Percentiles rank a stretch among this genome's conserved stretches.
Conservation (phyloP, 441 rosid genomes). For the Eutrema salsugineum region DNA sequence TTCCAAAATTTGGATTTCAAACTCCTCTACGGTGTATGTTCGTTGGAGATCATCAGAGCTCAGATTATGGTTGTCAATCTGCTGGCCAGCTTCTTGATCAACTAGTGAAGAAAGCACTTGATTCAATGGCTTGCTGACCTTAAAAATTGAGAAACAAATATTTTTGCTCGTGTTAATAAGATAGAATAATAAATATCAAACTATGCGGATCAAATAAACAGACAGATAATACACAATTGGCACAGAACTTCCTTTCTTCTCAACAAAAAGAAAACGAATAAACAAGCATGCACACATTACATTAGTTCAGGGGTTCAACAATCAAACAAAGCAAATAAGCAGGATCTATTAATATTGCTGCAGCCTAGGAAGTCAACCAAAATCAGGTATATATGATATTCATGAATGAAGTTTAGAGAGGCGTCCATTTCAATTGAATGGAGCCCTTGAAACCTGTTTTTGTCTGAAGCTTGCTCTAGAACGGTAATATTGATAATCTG, state of each 20-base stretch:
- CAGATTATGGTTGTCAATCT: slow-evolving; percentile 78
- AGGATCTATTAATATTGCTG: not conserved
- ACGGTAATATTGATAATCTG: not conserved
- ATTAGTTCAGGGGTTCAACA: not conserved
- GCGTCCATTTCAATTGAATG: not conserved
- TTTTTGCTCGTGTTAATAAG: slow-evolving; percentile 11
- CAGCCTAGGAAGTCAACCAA: slow-evolving; percentile 4
- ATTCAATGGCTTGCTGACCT: slow-evolving; percentile 88
- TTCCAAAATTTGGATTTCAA: slow-evolving; percentile 90
- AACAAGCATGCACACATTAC: slow-evolving; percentile 1
- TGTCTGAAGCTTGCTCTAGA: not conserved
- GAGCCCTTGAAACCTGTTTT: not conserved
- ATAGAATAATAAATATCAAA: not conserved
- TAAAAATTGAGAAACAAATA: slow-evolving; percentile 29
- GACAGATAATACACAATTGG: not conserved
- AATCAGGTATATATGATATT: not conserved
- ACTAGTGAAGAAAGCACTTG: slow-evolving; percentile 91
- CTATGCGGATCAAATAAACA: not conserved
- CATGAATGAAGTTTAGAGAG: slow-evolving; percentile 3
- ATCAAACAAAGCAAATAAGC: not conserved
- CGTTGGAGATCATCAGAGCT: slow-evolving; percentile 77
- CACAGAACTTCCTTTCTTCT: slow-evolving; percentile 5
- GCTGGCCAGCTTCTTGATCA: slow-evolving; percentile 97
- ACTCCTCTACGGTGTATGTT: slow-evolving; percentile 84
- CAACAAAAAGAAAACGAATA: not conserved